These are phyloP conservation scores for Auricularia sp. DNA, from an alignment of 768 basidiomycete species.

Conservation along the genomic window DNA sequence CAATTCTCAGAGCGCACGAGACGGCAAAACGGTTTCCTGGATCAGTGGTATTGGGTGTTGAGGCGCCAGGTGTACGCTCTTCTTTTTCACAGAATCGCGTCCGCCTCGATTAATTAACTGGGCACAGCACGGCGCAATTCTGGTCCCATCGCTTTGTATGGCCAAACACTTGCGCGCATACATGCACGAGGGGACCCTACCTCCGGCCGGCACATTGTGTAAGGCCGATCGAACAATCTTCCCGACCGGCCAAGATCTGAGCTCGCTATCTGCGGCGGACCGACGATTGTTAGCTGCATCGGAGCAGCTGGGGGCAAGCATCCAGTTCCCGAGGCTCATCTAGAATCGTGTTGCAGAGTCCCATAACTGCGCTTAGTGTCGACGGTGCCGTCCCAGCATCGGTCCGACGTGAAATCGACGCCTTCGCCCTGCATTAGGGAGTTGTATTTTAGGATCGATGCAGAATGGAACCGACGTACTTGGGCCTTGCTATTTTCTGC, in stretches of 20 bases:
- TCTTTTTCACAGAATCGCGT: not conserved
- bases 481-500: too few relatives aligned
- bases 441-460: too few relatives aligned
- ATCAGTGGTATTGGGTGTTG: not conserved
- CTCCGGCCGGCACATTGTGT: conserved; percentile 16
- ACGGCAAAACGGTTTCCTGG: not conserved
- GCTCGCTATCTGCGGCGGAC: not conserved
- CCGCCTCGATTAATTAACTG: not conserved
- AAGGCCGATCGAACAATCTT: conserved; percentile 10
- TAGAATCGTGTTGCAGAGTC: too few relatives aligned
- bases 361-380: too few relatives aligned
- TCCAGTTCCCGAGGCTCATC: too few relatives aligned
- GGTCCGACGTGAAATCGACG: too few relatives aligned
- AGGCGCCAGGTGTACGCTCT: not conserved
- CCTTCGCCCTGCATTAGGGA: too few relatives aligned
- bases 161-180: conserved; percentile 15
- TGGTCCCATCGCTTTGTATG: conserved; percentile 11
- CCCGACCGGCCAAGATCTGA: not conserved
- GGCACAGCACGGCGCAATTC: not conserved
- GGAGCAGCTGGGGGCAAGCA: too few relatives aligned
- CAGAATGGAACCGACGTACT: too few relatives aligned
- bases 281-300: too few relatives aligned
- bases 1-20: not conserved
- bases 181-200: conserved; percentile 17
- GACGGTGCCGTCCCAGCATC: too few relatives aligned